Evolutionary conservation across 306 rosid genomes (phyloP), one percentile per base, ranked within the genome.

Genomic region (Rosa multiflora): DNA sequence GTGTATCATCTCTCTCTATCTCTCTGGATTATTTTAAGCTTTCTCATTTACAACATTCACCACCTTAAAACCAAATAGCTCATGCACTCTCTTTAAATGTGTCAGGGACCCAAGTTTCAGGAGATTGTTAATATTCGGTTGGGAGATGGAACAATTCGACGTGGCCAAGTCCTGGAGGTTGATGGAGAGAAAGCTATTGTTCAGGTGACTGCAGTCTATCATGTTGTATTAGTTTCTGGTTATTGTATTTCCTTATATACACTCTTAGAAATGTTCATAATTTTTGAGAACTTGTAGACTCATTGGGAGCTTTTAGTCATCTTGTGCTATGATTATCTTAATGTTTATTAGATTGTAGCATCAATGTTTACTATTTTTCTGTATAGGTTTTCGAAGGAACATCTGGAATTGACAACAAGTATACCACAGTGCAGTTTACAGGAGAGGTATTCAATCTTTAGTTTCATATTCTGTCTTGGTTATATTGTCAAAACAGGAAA

Each of bases 171-270:
- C 78, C 90, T 96, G 20, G 99, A 96, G 86, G 99, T 96, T 82
- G 99, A 96, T 81, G 99, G 99, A 4, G 97, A 96, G 86, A 96
- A 87, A 87, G 99, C 99, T 84, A 97, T 96, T 82, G 94, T 96
- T 67, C 99, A 96, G 99, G 99, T 95, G 62, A 85, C 72, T 69
- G 79, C 76, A 44, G 58, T 67, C 79, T 6, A 37, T 63, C 46
- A 55, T 63, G 74, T 15, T 62, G 69, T 18, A 53, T 29, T 77
- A 29, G 71, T 39, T 29, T 51, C 51, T 63, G 5, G 55, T 53
- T 47, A 29, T 43, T 75, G 10, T 32, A 32, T 59, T 40, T 48
- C 51, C 20, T 64, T 2, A 4, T 46, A 39, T 43, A 35, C 66
- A 48, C 69, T 59, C 52, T 51, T 37, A 44, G 13, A 2, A 35